phyloP scores from a whole-genome alignment of 2,329 filamentous ascomycete genomes.

The Colletotrichum gigasporum region DNA sequence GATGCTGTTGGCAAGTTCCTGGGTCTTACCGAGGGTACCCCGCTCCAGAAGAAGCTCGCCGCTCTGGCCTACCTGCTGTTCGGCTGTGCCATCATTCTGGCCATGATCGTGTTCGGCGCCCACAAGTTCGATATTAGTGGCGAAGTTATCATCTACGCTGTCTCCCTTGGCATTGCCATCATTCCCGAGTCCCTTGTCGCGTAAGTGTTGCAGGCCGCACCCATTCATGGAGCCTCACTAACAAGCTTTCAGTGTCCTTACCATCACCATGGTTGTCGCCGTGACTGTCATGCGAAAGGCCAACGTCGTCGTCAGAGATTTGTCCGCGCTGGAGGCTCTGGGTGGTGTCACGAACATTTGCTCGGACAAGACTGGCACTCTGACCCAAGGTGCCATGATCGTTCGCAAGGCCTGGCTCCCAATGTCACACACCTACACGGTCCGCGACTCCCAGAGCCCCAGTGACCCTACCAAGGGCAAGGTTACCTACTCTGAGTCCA shows the following conservation, averaged over 20 bases:
- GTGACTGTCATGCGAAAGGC: slow-evolving; percentile 72
- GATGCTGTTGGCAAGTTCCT: slow-evolving; percentile 66
- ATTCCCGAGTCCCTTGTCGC: slow-evolving; percentile 73
- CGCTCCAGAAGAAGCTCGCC: slow-evolving; percentile 80
- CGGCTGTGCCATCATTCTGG: slow-evolving; percentile 69
- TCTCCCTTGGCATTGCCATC: slow-evolving; percentile 68
- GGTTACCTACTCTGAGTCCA: slow-evolving; percentile 55
- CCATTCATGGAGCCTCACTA: slow-evolving; percentile 1
- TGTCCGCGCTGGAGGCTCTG: slow-evolving; percentile 74
- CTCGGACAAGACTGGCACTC: slow-evolving; percentile 78
- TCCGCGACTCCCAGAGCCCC: slow-evolving; percentile 69
- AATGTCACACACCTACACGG: slow-evolving; percentile 63
- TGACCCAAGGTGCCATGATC: slow-evolving; percentile 76
- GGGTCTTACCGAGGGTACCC: slow-evolving; percentile 74
- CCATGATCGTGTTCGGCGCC: slow-evolving; percentile 66
- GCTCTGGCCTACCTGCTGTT: slow-evolving; percentile 82
- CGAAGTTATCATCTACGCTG: slow-evolving; percentile 67
- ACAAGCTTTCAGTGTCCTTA: slow-evolving; percentile 59
- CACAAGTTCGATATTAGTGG: slow-evolving; percentile 61
- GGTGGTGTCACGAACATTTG: slow-evolving; percentile 79
- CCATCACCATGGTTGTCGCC: slow-evolving; percentile 75
- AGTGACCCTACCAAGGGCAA: slow-evolving; percentile 68
- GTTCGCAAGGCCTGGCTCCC: slow-evolving; percentile 74
- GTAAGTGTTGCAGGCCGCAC: slow-evolving; percentile 42
- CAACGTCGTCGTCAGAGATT: slow-evolving; percentile 72